These are phyloP conservation scores for Trichosporon coremiiforme DNA, from an alignment of 1,284 basidiomycete species.

Conservation along the genomic window DNA sequence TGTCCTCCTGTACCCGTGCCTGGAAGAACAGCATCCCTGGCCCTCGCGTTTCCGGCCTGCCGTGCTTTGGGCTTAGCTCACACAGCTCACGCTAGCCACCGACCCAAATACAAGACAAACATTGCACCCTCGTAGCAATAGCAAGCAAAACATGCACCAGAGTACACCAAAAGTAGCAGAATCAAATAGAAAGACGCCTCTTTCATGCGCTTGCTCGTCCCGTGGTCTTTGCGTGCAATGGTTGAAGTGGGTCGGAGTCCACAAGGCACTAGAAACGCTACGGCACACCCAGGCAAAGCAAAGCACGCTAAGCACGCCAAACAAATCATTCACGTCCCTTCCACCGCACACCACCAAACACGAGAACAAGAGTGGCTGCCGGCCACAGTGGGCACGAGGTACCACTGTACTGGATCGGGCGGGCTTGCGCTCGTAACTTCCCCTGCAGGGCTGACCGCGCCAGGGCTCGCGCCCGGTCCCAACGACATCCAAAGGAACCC, in stretches of 20 bases:
- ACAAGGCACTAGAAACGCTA: not conserved
- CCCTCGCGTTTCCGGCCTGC: not conserved
- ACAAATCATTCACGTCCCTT: slow-evolving; percentile 10
- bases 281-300: not conserved
- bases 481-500: slow-evolving; percentile 9
- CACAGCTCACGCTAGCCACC: slow-evolving; percentile 7
- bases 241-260: not conserved
- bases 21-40: not conserved
- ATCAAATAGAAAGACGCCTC: not conserved
- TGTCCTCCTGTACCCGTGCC: not conserved
- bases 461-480: not conserved
- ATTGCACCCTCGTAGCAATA: not conserved
- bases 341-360: not conserved
- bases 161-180: not conserved
- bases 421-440: not conserved
- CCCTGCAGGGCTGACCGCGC: not conserved
- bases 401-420: slow-evolving; percentile 9
- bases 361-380: not conserved
- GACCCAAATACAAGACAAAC: not conserved
- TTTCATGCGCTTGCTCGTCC: not conserved
- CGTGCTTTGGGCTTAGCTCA: not conserved
- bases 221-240: not conserved
- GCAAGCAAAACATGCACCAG: not conserved
- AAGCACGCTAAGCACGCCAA: slow-evolving; percentile 4
- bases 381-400: not conserved